phyloP scores from a whole-genome alignment of 441 rosid genomes.

The Bocquillonia castaneifolia region DNA sequence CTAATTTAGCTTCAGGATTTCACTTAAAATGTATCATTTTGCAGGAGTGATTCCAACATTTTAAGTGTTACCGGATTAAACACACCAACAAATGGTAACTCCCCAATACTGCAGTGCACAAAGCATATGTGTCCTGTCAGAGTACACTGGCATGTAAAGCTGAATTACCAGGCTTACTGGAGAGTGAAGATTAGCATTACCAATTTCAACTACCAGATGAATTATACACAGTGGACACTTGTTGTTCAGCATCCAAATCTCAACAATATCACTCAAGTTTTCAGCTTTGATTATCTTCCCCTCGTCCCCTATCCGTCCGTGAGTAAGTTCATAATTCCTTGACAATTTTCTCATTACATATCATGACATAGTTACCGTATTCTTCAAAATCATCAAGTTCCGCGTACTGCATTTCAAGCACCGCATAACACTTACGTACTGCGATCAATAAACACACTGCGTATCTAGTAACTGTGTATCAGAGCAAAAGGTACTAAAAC shows the following conservation, averaged over 20 bases:
- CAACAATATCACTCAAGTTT: constrained; percentile 41
- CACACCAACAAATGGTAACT: constrained; percentile 23
- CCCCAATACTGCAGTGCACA: constrained; percentile 53
- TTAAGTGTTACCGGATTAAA: constrained; percentile 30
- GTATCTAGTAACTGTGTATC: too few species aligned
- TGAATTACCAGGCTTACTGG: constrained; percentile 50
- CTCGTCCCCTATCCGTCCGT: constrained; percentile 30
- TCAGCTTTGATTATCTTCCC: constrained; percentile 43
- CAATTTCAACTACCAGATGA: constrained; percentile 44
- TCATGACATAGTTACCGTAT: background rate
- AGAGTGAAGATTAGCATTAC: constrained; percentile 40
- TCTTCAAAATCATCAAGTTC: background rate
- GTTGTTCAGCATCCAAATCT: constrained; percentile 51
- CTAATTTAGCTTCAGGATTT: background rate
- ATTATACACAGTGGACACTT: constrained; percentile 48
- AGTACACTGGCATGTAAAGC: constrained; percentile 57
- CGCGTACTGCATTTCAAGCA: too few species aligned
- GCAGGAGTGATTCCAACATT: constrained; percentile 43
- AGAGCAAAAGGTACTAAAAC: background rate
- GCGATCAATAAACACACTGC: too few species aligned
- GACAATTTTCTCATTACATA: background rate
- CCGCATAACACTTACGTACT: too few species aligned
- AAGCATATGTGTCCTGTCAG: constrained; percentile 61
- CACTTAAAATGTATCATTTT: background rate
- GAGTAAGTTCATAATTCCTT: constrained; percentile 27